These are phyloP conservation scores for Diaporthe vaccinii DNA, from an alignment of 2,329 filamentous ascomycete species.

Conservation along the genomic window DNA sequence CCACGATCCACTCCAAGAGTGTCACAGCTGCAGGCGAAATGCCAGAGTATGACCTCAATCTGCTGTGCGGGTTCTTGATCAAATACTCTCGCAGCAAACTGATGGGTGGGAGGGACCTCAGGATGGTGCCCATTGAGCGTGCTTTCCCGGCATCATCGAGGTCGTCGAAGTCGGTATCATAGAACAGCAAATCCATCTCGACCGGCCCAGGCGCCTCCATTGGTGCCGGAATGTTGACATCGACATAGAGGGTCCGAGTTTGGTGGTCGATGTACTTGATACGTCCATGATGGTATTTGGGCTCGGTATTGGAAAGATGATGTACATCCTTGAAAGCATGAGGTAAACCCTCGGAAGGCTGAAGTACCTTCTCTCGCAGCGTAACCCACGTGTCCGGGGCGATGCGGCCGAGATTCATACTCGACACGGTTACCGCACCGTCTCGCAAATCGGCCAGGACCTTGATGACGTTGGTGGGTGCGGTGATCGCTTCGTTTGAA, in stretches of 20 bases:
- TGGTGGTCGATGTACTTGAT: conserved; percentile 24
- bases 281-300: conserved; percentile 15
- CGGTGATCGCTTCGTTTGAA: not conserved
- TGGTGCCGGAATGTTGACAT: not conserved
- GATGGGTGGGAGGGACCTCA: conserved; percentile 74
- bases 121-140: conserved; percentile 62
- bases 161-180: conserved; percentile 70
- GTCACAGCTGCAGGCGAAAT: conserved; percentile 76
- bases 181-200: conserved; percentile 53
- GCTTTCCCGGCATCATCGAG: conserved; percentile 61
- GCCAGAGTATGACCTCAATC: conserved; percentile 61
- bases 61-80: conserved; percentile 52
- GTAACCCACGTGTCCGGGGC: conserved; percentile 30
- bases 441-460: conserved; percentile 36
- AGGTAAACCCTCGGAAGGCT: no score
- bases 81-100: conserved; percentile 67
- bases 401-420: not conserved
- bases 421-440: not conserved
- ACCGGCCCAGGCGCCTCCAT: not conserved
- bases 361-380: conserved; percentile 2
- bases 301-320: not conserved
- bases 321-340: no score
- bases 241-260: not conserved
- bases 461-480: conserved; percentile 23
- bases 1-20: conserved; percentile 87